These are phyloP conservation scores for Phytophthora sp. DNA, from an alignment of 352 stramenopile species.

Conservation along the genomic window DNA sequence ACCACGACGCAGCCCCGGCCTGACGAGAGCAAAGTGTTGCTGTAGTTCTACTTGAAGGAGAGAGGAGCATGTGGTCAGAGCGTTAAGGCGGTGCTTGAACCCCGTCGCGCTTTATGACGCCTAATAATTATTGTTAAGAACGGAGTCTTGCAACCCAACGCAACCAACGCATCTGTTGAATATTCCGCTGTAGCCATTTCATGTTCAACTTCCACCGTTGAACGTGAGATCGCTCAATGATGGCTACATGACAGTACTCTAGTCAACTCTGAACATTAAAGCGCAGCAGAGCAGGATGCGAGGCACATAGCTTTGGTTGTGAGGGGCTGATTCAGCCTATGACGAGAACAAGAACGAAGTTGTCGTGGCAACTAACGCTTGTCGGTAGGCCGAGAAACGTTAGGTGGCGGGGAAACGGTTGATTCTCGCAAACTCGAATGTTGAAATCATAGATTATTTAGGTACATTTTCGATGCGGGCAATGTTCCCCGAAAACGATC, in stretches of 20 bases:
- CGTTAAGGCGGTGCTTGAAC: not conserved
- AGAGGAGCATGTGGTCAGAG: conserved; percentile 3
- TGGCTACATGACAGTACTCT: not conserved
- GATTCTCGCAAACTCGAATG: too few relatives aligned
- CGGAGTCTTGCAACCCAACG: conserved; percentile 17
- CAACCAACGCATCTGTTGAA: conserved; percentile 7
- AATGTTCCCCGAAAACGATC: too few relatives aligned
- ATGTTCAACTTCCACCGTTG: not conserved
- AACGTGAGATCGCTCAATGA: not conserved
- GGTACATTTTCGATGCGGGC: too few relatives aligned
- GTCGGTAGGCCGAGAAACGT: too few relatives aligned
- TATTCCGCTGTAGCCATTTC: conserved; percentile 26
- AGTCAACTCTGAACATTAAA: not conserved
- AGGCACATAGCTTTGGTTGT: too few relatives aligned
- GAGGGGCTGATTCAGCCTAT: too few relatives aligned
- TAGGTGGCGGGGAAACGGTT: too few relatives aligned
- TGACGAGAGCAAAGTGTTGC: conserved; percentile 17
- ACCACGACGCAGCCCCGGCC: conserved; percentile 28
- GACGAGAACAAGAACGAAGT: too few relatives aligned
- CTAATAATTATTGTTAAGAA: conserved; percentile 48
- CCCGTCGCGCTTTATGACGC: conserved; percentile 1
- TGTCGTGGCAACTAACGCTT: too few relatives aligned
- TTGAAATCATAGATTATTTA: too few relatives aligned
- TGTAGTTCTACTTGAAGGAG: conserved; percentile 15
- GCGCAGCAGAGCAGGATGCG: too few relatives aligned